Conservation (phyloP, 495 filamentous ascomycete species). For the Lophiostoma macrostomum region DNA sequence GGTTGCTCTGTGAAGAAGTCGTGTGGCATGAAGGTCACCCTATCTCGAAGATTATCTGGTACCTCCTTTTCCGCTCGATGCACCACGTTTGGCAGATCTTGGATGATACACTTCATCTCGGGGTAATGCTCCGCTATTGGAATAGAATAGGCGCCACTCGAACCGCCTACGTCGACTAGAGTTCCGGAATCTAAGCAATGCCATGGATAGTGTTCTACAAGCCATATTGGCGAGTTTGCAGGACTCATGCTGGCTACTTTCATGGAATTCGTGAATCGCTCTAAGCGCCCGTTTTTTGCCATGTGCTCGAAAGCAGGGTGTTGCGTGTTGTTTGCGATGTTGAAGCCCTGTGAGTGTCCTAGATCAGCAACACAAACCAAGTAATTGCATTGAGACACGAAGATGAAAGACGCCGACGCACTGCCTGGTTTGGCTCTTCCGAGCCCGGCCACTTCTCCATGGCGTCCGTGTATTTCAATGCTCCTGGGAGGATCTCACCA, state of each 20-base stretch:
- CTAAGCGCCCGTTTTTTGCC: not conserved
- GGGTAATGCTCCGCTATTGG: constrained; percentile 15
- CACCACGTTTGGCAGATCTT: constrained; percentile 22
- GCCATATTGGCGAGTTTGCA: not conserved
- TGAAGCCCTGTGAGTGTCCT: constrained; percentile 3
- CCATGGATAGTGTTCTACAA: not conserved
- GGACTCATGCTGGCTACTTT: not conserved
- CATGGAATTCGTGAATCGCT: constrained; percentile 12
- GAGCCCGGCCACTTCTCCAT: constrained; percentile 12
- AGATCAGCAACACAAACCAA: no score
- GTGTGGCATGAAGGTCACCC: constrained; percentile 4
- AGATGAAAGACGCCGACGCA: no score
- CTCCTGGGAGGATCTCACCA: not conserved
- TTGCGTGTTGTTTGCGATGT: constrained; percentile 1
- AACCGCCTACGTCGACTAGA: constrained; percentile 14
- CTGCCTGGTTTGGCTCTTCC: constrained; percentile 10
- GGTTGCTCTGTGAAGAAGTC: constrained; percentile 14
- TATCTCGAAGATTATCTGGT: not conserved
- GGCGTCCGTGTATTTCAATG: constrained; percentile 14
- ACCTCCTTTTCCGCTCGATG: constrained; percentile 20
- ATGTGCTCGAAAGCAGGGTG: not conserved
- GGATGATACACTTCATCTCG: constrained; percentile 6
- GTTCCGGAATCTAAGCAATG: not conserved
- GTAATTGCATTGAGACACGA: no score
- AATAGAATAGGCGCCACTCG: constrained; percentile 2